Conservation (phyloP, 306 rosid species). For the Trifolium pratense region DNA sequence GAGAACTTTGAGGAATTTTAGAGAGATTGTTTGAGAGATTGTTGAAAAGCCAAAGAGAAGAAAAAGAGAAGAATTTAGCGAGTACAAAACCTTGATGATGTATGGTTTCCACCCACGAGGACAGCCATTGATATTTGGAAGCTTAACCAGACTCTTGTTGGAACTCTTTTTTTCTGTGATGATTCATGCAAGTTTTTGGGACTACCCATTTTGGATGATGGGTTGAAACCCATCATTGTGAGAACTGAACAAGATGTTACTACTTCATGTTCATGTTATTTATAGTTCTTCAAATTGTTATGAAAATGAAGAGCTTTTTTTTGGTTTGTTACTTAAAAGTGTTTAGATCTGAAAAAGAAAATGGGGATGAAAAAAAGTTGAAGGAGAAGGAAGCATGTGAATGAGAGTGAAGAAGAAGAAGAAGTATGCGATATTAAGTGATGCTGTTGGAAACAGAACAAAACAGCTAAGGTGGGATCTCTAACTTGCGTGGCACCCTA, state of each 20-base stretch:
- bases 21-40: neutral
- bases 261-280: conserved; percentile 48
- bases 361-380: neutral
- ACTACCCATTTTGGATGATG: conserved; percentile 38
- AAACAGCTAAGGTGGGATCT: conserved; percentile 19
- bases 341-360: neutral
- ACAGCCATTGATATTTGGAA: conserved; percentile 77
- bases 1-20: neutral
- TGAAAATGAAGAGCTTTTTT: neutral
- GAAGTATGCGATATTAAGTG: neutral
- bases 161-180: conserved; percentile 49
- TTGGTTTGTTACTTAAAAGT: neutral
- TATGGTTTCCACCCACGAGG: conserved; percentile 99
- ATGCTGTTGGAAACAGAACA: neutral
- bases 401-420: neutral
- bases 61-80: conserved; percentile 54
- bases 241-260: neutral
- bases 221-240: conserved; percentile 40
- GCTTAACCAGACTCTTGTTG: conserved; percentile 75
- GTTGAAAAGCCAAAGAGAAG: conserved; percentile 38
- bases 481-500: neutral
- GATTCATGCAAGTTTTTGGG: conserved; percentile 51
- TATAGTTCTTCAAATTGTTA: neutral
- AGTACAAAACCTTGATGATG: conserved; percentile 94
- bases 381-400: neutral